These are phyloP conservation scores for Dendrobium chrysotoxum DNA, from an alignment of 106 monocot genomes.

Conservation along the genomic window DNA sequence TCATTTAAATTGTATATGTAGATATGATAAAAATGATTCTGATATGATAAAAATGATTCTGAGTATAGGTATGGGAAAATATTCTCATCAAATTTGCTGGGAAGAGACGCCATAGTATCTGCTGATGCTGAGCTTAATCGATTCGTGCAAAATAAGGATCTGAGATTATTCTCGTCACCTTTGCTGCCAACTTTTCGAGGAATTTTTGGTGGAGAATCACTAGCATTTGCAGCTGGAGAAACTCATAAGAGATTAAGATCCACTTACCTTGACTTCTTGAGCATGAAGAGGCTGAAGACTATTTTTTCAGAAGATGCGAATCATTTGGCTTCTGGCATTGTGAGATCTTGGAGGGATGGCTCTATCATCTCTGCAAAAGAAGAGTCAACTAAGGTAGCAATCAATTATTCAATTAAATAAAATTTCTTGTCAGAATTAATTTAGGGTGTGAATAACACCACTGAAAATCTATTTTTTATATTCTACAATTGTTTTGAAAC, in stretches of 20 bases:
- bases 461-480: too few species aligned
- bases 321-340: slow-evolving; percentile 13
- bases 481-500: too few species aligned
- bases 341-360: slow-evolving; percentile 20
- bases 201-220: slow-evolving; percentile 27
- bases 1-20: too few species aligned
- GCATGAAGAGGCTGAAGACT: slow-evolving; percentile 13
- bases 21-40: too few species aligned
- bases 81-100: slow-evolving; percentile 27
- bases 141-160: slow-evolving; percentile 34
- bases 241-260: slow-evolving; percentile 40
- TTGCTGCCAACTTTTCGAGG: slow-evolving; percentile 14
- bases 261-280: slow-evolving; percentile 29
- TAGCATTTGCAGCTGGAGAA: slow-evolving; percentile 25
- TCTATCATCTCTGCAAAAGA: slow-evolving; percentile 24
- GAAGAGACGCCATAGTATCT: slow-evolving; percentile 25
- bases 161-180: slow-evolving; percentile 20
- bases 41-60: too few species aligned
- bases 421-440: too few species aligned
- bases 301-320: slow-evolving; percentile 26
- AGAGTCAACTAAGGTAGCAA: slow-evolving; percentile 29
- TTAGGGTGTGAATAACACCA: too few species aligned
- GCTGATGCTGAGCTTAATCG: slow-evolving; percentile 33
- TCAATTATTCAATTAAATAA: too few species aligned
- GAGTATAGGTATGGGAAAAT: slow-evolving; percentile 27